These are phyloP conservation scores for Sextonia rubra DNA, from an alignment of 164 flowering plant genomes.

Conservation along the genomic window DNA sequence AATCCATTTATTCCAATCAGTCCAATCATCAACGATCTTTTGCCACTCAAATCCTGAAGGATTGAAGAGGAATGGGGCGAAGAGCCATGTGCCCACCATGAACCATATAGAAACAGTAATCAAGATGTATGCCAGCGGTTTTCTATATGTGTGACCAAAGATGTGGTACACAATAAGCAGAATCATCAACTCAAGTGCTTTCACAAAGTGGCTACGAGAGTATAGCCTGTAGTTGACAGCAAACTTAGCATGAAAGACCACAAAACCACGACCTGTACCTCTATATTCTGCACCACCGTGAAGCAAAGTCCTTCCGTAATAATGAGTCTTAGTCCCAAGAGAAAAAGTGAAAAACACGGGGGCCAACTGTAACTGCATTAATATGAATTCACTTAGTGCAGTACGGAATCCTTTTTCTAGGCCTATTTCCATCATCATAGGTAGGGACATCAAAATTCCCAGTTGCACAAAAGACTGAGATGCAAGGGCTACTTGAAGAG, in stretches of 20 bases:
- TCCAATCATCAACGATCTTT: constrained; percentile 97
- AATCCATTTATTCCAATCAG: constrained; percentile 97
- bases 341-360: constrained; percentile 97
- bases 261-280: constrained; percentile 95
- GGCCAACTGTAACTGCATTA: constrained; percentile 93
- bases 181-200: constrained; percentile 89
- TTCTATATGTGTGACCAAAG: constrained; percentile 65
- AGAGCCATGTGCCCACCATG: constrained; percentile 98
- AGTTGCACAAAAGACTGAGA: constrained; percentile 95
- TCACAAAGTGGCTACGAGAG: constrained; percentile 95
- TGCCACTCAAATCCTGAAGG: constrained; percentile 99
- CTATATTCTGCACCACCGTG: constrained; percentile 97
- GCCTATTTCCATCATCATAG: constrained; percentile 98
- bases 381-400: constrained; percentile 82
- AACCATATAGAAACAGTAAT: constrained; percentile 96
- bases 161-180: constrained; percentile 80
- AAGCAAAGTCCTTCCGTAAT: constrained; percentile 89
- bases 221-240: constrained; percentile 93
- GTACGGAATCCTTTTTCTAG: constrained; percentile 86
- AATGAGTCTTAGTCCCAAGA: constrained; percentile 96
- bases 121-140: constrained; percentile 63
- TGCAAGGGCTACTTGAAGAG: constrained; percentile 93
- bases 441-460: constrained; percentile 87
- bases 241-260: constrained; percentile 93
- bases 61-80: constrained; percentile 96